Evolutionary conservation across 139 green algal species (phyloP), one percentile per base, ranked within the genome.

Genomic region (Zygnema cylindricum): DNA sequence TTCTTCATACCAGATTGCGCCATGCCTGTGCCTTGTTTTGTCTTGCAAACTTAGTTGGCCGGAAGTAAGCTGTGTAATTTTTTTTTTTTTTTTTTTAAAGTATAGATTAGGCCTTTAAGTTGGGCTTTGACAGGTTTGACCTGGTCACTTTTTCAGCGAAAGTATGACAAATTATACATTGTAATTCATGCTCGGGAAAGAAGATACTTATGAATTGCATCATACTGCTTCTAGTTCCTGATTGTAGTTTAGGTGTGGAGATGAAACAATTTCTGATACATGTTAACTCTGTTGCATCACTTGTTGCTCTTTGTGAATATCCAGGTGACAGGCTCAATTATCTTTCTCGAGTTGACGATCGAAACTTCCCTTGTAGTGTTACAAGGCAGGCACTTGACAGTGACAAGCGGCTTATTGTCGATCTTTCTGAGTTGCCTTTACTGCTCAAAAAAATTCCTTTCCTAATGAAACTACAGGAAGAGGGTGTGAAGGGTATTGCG

Each of bases 351-450:
- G 43, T 79, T 43, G 71, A 55, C 36, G 36, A 79, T 16, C 71
- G 71, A 7, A 11, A 63, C n/a, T 39, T 84, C 3, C 77, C n/a
- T 21, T 55, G 38, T 7, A 49, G 77, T 7, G 40, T 84, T 33
- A 84, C 77, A 55, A 38, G 33, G 3, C 77, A 54, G 3, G 49
- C 25, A 33, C 77, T 55, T 7, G 33, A 84, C 32, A n/a, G 75
- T 57, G 77, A 84, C 77, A 84, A 84, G 77, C 77, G 77, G 3
- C 77, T 84, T 21, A 49, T 55, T 57, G 77, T 84, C 41, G 25
- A 84, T 49, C 77, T 84, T 55, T 21, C 71, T 11, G 71, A 79
- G 71, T 43, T 54, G 16, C 71, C 71, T 7, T 54, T 43, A 16
- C 36, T 79, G 71, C 36, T 79, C 16, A 16, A 79, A 43, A 41